Conservation (phyloP, 2,329 filamentous ascomycete genomes). For the Aureobasidium vineae region DNA sequence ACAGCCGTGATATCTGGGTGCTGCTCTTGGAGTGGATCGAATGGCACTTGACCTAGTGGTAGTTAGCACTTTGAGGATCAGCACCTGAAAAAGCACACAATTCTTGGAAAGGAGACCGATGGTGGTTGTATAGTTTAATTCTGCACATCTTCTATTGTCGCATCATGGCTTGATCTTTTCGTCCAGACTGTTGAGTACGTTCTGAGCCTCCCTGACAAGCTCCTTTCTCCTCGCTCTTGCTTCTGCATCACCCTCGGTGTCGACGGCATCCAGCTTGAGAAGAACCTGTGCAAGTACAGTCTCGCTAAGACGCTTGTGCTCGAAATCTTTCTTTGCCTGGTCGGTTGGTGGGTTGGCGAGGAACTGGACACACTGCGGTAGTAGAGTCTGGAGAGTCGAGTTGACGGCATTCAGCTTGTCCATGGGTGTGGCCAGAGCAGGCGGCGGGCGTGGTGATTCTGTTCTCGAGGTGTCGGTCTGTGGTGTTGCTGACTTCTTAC, state of each 20-base stretch:
- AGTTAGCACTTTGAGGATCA: no score
- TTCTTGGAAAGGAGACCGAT: neutral
- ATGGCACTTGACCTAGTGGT: neutral
- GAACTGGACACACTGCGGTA: conserved; percentile 65
- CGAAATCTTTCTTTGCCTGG: conserved; percentile 65
- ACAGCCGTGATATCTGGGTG: conserved; percentile 48
- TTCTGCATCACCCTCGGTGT: conserved; percentile 66
- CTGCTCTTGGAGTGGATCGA: conserved; percentile 41
- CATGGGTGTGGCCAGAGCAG: conserved; percentile 47
- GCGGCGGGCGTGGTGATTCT: conserved; percentile 43
- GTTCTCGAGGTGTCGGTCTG: conserved; percentile 36
- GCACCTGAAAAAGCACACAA: neutral
- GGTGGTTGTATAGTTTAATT: neutral
- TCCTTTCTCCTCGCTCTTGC: conserved; percentile 67
- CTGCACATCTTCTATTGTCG: neutral
- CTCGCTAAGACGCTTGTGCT: conserved; percentile 73
- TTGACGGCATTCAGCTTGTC: conserved; percentile 68
- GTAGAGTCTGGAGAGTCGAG: conserved; percentile 61
- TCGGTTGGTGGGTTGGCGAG: conserved; percentile 63
- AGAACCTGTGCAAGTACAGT: conserved; percentile 73
- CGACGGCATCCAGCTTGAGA: conserved; percentile 73
- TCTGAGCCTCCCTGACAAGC: conserved; percentile 69
- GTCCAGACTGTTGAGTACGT: conserved; percentile 64
- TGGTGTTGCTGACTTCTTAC: conserved; percentile 41
- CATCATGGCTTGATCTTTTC: conserved; percentile 34